phyloP scores from a whole-genome alignment of 495 filamentous ascomycete genomes.

The Lophiotrema nucula region DNA sequence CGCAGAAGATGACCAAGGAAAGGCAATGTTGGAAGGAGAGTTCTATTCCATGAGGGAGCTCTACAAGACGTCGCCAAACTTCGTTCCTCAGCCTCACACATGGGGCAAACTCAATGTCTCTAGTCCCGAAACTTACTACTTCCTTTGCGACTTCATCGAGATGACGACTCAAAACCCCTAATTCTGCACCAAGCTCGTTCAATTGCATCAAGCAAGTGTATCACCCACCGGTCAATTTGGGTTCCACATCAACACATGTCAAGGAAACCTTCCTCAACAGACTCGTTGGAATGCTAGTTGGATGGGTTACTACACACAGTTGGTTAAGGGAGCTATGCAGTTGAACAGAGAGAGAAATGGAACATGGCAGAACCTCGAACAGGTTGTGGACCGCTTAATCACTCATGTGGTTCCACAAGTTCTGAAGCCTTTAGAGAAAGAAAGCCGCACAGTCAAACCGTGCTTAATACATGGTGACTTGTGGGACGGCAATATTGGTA shows the following conservation, averaged over 20 bases:
- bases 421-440: neutral
- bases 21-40: too few species aligned
- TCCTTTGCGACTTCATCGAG: too few species aligned
- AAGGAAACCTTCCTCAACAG: constrained; percentile 5
- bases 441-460: neutral
- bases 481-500: constrained; percentile 8
- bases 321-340: neutral
- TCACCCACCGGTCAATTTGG: neutral
- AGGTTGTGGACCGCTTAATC: constrained; percentile 1
- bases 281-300: neutral
- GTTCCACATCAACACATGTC: constrained; percentile 4
- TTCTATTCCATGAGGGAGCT: too few species aligned
- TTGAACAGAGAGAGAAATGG: constrained; percentile 2
- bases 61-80: too few species aligned
- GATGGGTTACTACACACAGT: neutral
- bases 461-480: constrained; percentile 9
- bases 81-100: too few species aligned
- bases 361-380: neutral
- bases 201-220: neutral
- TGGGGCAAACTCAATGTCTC: too few species aligned
- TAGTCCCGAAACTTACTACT: too few species aligned
- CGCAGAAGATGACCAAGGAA: too few species aligned
- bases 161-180: neutral
- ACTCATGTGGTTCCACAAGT: constrained; percentile 2
- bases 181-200: neutral